These are phyloP conservation scores for Neoascochyta sp. DNA, from an alignment of 2,329 filamentous ascomycete genomes.

Conservation along the genomic window DNA sequence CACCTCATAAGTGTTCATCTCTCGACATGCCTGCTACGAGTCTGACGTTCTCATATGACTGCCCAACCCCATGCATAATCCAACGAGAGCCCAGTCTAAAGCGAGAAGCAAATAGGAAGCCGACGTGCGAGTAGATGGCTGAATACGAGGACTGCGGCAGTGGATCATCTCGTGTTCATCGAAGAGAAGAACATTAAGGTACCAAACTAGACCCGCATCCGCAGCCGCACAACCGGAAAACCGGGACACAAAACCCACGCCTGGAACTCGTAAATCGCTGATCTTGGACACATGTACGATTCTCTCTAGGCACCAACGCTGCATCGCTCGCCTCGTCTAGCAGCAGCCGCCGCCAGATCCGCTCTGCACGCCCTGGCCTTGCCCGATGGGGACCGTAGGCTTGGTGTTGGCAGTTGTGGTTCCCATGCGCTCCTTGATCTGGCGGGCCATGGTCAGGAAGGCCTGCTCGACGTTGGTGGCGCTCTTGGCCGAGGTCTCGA, in stretches of 20 bases:
- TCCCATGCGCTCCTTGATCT: slow-evolving; percentile 99
- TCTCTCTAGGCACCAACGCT: slow-evolving; percentile 8
- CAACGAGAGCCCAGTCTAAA: slow-evolving; percentile 7
- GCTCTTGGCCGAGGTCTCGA: slow-evolving; percentile 99
- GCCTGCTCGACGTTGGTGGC: slow-evolving; percentile 99
- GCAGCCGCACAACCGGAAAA: slow-evolving; percentile 5
- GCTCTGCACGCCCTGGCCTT: slow-evolving; percentile 89
- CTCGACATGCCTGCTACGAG: no score
- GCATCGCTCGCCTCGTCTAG: slow-evolving; percentile 52
- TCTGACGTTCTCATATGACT: no score
- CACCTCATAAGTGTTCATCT: no score
- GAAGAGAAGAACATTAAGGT: slow-evolving; percentile 10
- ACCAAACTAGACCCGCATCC: slow-evolving; percentile 7
- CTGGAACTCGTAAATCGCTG: slow-evolving; percentile 9
- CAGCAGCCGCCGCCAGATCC: slow-evolving; percentile 85
- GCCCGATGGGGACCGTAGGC: slow-evolving; percentile 92
- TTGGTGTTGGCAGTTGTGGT: slow-evolving; percentile 97
- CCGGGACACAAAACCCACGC: slow-evolving; percentile 5
- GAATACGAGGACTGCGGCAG: no score
- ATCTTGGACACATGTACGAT: slow-evolving; percentile 9
- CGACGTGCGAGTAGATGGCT: slow-evolving; percentile 1
- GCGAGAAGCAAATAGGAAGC: slow-evolving; percentile 1
- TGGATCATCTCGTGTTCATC: slow-evolving; percentile 1
- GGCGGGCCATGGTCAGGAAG: slow-evolving; percentile 98
- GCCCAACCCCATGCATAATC: slow-evolving; percentile 4